These are phyloP conservation scores for Bipolaris gigantea DNA, from an alignment of 2,329 filamentous ascomycete genomes.

Conservation along the genomic window DNA sequence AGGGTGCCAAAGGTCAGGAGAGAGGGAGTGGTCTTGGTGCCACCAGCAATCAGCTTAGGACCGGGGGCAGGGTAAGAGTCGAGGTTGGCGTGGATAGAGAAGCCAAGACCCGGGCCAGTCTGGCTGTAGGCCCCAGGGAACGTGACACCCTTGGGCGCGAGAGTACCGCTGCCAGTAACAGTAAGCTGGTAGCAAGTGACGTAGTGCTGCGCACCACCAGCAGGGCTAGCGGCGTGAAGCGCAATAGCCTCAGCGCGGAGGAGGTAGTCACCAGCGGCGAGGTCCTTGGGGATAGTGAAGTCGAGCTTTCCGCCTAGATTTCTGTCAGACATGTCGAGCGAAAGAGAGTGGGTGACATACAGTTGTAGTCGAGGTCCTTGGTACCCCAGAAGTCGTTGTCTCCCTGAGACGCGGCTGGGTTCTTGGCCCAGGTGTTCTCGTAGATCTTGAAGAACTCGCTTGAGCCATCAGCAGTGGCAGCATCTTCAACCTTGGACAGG, in stretches of 20 bases:
- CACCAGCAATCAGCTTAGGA: slow-evolving; percentile 42
- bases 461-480: slow-evolving; percentile 48
- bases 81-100: slow-evolving; percentile 47
- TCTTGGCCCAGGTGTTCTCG: slow-evolving; percentile 44
- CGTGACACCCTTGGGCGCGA: slow-evolving; percentile 49
- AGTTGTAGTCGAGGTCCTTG: slow-evolving; percentile 49
- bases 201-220: slow-evolving; percentile 52
- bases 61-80: slow-evolving; percentile 47
- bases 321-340: not conserved
- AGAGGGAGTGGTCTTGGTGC: slow-evolving; percentile 26
- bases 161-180: slow-evolving; percentile 41
- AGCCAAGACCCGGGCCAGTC: slow-evolving; percentile 47
- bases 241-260: slow-evolving; percentile 52
- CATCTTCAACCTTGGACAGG: slow-evolving; percentile 48
- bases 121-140: slow-evolving; percentile 51
- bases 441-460: slow-evolving; percentile 56
- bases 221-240: slow-evolving; percentile 46
- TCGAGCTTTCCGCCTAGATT: slow-evolving; percentile 26
- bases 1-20: slow-evolving; percentile 32
- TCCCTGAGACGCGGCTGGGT: slow-evolving; percentile 42
- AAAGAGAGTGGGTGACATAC: not conserved
- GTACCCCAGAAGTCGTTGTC: slow-evolving; percentile 47
- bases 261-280: slow-evolving; percentile 50
- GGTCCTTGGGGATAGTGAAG: slow-evolving; percentile 44
- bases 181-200: slow-evolving; percentile 51